phyloP scores from a whole-genome alignment of 495 filamentous ascomycete species.

The Xylaria grammica region DNA sequence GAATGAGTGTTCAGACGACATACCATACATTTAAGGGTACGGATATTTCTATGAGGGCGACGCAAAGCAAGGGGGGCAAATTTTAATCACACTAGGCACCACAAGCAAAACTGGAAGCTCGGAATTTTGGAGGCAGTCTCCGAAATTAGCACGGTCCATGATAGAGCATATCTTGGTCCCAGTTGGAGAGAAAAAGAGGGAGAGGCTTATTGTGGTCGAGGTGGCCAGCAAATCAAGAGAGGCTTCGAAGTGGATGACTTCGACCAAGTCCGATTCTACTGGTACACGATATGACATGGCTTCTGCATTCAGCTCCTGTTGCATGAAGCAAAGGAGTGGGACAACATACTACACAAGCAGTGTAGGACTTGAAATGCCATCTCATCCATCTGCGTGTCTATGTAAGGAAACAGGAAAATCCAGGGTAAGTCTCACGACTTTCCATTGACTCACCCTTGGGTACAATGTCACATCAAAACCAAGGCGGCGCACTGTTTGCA shows the following conservation, averaged over 20 bases:
- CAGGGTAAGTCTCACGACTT: not conserved
- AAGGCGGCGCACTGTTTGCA: too few relatives aligned
- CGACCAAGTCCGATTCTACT: constrained; percentile 17
- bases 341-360: not conserved
- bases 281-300: constrained; percentile 22
- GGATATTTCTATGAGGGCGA: not conserved
- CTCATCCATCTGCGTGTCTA: too few relatives aligned
- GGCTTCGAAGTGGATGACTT: constrained; percentile 6
- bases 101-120: constrained; percentile 8
- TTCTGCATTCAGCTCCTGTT: constrained; percentile 15
- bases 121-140: constrained; percentile 13
- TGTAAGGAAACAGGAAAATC: not conserved
- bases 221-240: constrained; percentile 15
- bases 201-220: constrained; percentile 5
- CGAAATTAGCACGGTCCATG: constrained; percentile 12
- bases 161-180: constrained; percentile 6
- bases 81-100: not conserved
- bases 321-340: constrained; percentile 1
- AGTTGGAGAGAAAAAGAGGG: constrained; percentile 15
- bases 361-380: constrained; percentile 1
- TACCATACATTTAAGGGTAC: not conserved
- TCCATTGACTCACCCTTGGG: not conserved
- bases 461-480: not conserved
- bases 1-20: too few relatives aligned
- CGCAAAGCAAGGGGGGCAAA: not conserved